Evolutionary conservation across 495 filamentous ascomycete species (phyloP).

Genomic region (Lepidopterella palustris): DNA sequence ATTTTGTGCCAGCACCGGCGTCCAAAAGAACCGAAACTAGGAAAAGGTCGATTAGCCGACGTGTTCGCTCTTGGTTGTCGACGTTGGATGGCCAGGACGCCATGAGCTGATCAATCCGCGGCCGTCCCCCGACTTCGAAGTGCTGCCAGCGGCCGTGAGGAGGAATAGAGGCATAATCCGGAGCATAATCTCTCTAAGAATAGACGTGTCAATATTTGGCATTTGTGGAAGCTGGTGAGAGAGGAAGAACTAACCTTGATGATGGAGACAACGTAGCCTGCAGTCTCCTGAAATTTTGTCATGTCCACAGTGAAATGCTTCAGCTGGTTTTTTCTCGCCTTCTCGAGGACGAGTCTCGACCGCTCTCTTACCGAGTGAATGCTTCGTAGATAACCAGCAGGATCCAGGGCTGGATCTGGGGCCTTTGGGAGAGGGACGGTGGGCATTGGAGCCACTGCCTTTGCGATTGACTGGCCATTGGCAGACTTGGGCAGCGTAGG

Average conservation of each 20-base stretch:
- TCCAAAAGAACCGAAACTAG: slow-evolving; percentile 86
- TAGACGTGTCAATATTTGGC: slow-evolving; percentile 25
- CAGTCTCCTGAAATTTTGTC: slow-evolving; percentile 78
- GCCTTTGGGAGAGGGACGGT: slow-evolving; percentile 72
- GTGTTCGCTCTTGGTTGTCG: slow-evolving; percentile 65
- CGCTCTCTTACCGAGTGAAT: slow-evolving; percentile 83
- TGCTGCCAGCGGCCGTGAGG: slow-evolving; percentile 87
- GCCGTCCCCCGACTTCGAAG: slow-evolving; percentile 74
- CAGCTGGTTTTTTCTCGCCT: slow-evolving; percentile 71
- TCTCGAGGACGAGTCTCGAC: slow-evolving; percentile 62
- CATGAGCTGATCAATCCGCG: slow-evolving; percentile 68
- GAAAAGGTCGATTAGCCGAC: slow-evolving; percentile 77
- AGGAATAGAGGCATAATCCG: slow-evolving; percentile 78
- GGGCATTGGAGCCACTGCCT: slow-evolving; percentile 46
- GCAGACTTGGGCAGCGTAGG: slow-evolving; percentile 34
- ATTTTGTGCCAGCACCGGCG: slow-evolving; percentile 74
- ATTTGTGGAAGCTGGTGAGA: neutral
- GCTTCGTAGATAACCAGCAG: slow-evolving; percentile 86
- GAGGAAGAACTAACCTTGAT: slow-evolving; percentile 66
- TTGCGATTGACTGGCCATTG: slow-evolving; percentile 32
- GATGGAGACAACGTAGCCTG: slow-evolving; percentile 87
- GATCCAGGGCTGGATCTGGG: slow-evolving; percentile 85
- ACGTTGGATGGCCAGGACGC: slow-evolving; percentile 55
- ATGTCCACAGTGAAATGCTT: slow-evolving; percentile 90
- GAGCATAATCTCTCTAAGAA: slow-evolving; percentile 74